Evolutionary conservation across 2,329 filamentous ascomycete genomes (phyloP), one percentile per base, ranked within the genome.

Genomic region (Ampelomyces quisqualis): DNA sequence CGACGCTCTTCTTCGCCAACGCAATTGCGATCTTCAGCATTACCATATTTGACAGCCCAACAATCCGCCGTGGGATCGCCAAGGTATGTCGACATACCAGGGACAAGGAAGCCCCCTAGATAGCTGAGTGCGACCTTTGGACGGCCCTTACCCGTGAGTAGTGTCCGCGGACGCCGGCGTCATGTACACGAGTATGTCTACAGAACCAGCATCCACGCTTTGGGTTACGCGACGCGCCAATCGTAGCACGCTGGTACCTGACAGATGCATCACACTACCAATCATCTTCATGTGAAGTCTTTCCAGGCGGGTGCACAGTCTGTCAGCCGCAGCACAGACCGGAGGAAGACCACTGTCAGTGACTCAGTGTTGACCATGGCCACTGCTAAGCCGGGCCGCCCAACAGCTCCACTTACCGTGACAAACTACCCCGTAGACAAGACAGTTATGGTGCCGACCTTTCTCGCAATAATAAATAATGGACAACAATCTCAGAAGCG

Each of bases 301-400:
- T 18, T 15, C 14, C 29, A 9, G 57, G 51, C 52, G 51, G 51
- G 49, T 61, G 56, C 55, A 43, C n/a, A n/a, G n/a, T n/a, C n/a
- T n/a, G n/a, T n/a, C n/a, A n/a, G 38, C 41, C 43, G 49, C 45
- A 43, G 43, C 39, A 34, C 43, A 44, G 44, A 38, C 46, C 51
- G 23, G 40, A 36, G 32, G 35, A 40, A 45, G 41, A 29, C 47
- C n/a, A n/a, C n/a, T n/a, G n/a, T n/a, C n/a, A 40, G 40, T 38
- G 44, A 49, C 45, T n/a, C n/a, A 43, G 38, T 48, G 43, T 49
- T 42, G 43, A 34, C 37, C 43, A 35, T 55, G 43, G 54, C 45
- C 46, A 57, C 55, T 55, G 59, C 56, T 61, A 64, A 57, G 55
- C 51, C 57, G 62, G 57, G 50, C 53, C 53, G 53, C 52, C 56